Percentiles rank a stretch among this genome's conserved stretches.
Conservation (phyloP, 2,329 filamentous ascomycete species). For the Pseudocercospora cruenta region DNA sequence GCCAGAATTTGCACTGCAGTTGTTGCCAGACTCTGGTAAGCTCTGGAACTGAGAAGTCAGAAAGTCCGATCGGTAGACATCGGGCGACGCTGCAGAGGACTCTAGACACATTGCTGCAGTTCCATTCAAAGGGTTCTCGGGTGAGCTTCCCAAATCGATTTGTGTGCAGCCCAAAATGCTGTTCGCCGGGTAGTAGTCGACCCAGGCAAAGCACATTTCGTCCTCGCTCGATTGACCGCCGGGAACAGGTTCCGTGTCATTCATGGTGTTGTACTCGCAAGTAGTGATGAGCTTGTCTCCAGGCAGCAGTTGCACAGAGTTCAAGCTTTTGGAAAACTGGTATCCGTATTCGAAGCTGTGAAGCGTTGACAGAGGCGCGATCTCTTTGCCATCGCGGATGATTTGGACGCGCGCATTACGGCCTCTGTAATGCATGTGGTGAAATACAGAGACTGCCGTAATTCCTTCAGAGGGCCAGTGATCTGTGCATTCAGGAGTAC, state of each 20-base stretch:
- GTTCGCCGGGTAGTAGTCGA: slow-evolving; percentile 28
- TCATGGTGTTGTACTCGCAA: slow-evolving; percentile 26
- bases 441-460: slow-evolving; percentile 26
- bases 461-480: slow-evolving; percentile 25
- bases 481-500: slow-evolving; percentile 27
- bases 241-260: slow-evolving; percentile 24
- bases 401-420: slow-evolving; percentile 24
- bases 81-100: slow-evolving; percentile 9
- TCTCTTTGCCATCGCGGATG: slow-evolving; percentile 25
- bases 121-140: slow-evolving; percentile 13
- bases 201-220: slow-evolving; percentile 30
- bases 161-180: slow-evolving; percentile 26
- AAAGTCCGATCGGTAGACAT: slow-evolving; percentile 12
- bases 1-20: slow-evolving; percentile 10
- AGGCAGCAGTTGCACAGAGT: slow-evolving; percentile 23
- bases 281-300: slow-evolving; percentile 28
- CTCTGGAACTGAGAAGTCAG: slow-evolving; percentile 15
- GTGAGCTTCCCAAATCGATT: slow-evolving; percentile 13
- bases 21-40: slow-evolving; percentile 13
- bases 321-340: slow-evolving; percentile 25
- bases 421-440: slow-evolving; percentile 28
- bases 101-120: slow-evolving; percentile 22
- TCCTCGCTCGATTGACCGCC: slow-evolving; percentile 23
- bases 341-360: slow-evolving; percentile 28
- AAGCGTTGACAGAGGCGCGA: slow-evolving; percentile 21